Evolutionary conservation across 2,329 filamentous ascomycete genomes (phyloP).

Genomic region (Epichloe brachyelytri): DNA sequence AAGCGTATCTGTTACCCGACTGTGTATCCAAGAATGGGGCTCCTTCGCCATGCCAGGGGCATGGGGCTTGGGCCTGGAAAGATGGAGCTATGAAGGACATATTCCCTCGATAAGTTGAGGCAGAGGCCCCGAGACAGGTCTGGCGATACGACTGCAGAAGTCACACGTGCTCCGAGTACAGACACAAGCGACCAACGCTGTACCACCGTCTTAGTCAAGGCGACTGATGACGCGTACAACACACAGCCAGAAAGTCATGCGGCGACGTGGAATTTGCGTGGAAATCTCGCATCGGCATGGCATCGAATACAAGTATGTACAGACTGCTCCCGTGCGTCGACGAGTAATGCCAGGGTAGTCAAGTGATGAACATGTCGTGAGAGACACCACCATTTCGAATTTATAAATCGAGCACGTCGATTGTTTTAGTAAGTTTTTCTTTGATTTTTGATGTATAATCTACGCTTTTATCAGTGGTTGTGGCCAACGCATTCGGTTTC

Average conservation of each 20-base stretch:
- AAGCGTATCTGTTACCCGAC: conserved; percentile 45
- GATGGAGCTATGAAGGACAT: conserved; percentile 45
- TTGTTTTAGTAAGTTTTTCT: too few species aligned
- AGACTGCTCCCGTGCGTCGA: conserved; percentile 14
- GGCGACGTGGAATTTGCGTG: conserved; percentile 49
- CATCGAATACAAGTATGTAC: conserved; percentile 37
- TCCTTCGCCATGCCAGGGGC: conserved; percentile 22
- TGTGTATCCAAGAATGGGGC: conserved; percentile 17
- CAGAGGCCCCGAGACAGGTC: conserved; percentile 5
- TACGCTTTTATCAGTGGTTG: too few species aligned
- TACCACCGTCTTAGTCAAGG: conserved; percentile 48
- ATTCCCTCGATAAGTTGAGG: conserved; percentile 21
- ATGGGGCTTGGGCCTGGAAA: conserved; percentile 49
- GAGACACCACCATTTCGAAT: too few species aligned
- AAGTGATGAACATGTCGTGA: not conserved
- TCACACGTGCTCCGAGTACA: conserved; percentile 6
- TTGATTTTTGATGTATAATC: too few species aligned
- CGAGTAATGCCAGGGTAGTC: not conserved
- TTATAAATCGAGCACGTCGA: too few species aligned
- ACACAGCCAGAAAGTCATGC: conserved; percentile 49
- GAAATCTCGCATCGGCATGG: conserved; percentile 56
- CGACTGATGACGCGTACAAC: conserved; percentile 53
- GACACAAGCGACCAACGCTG: conserved; percentile 21
- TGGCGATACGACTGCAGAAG: not conserved
- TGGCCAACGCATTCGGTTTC: too few species aligned